Conservation (phyloP, 1,139 yeast species). For the Candida sp. region DNA sequence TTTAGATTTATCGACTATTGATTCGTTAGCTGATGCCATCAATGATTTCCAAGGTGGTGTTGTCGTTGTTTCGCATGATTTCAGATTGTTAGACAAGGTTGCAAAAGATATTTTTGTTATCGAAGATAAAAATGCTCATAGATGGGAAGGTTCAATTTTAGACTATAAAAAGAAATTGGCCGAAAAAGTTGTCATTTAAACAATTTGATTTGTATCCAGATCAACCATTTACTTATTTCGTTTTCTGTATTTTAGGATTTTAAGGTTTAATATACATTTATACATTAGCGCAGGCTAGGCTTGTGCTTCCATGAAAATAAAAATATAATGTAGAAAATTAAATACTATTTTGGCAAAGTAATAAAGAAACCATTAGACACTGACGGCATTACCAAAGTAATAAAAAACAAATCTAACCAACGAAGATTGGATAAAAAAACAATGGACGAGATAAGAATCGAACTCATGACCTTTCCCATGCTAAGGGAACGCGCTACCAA, state of each 20-base stretch:
- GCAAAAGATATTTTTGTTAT: conserved; percentile 97
- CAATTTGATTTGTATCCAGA: neutral
- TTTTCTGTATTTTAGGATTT: conserved; percentile 3
- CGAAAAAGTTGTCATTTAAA: conserved; percentile 71
- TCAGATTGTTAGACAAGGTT: conserved; percentile 95
- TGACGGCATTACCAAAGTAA: neutral
- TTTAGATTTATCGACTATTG: conserved; percentile 96
- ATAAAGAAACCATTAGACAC: neutral
- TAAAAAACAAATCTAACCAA: neutral
- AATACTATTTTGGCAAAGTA: neutral
- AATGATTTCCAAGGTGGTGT: conserved; percentile 96
- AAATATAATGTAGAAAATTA: neutral
- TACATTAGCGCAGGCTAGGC: conserved; percentile 1
- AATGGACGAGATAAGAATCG: conserved; percentile 88
- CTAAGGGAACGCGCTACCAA: conserved; percentile 92
- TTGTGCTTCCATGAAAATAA: neutral
- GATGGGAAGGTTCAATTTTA: conserved; percentile 92
- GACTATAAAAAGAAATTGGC: conserved; percentile 95
- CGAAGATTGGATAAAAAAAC: neutral
- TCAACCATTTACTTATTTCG: conserved; percentile 1
- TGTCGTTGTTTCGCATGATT: conserved; percentile 98
- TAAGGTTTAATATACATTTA: conserved; percentile 4
- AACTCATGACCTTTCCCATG: conserved; percentile 90
- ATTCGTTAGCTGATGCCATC: conserved; percentile 96
- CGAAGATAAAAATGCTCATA: conserved; percentile 90